phyloP scores from a whole-genome alignment of 2,329 filamentous ascomycete species.

The Paecilomyces sp. region DNA sequence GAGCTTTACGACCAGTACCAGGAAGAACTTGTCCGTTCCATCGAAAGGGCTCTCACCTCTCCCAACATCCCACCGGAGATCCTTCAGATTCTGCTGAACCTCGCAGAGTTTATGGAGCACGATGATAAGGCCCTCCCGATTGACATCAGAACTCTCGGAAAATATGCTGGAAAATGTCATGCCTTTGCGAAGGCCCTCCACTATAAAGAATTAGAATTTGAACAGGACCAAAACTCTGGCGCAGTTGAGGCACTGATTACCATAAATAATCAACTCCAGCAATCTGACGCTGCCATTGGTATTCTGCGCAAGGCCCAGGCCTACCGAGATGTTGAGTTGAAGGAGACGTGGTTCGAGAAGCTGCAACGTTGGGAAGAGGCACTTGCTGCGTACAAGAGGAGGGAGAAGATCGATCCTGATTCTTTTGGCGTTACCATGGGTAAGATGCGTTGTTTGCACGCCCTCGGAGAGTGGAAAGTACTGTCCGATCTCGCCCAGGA shows the following conservation, averaged over 20 bases:
- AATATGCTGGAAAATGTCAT: constrained; percentile 93
- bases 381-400: constrained; percentile 80
- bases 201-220: constrained; percentile 97
- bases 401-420: constrained; percentile 65
- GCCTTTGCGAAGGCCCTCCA: constrained; percentile 97
- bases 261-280: constrained; percentile 98
- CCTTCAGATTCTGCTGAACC: constrained; percentile 83
- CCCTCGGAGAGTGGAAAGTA: constrained; percentile 93
- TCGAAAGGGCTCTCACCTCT: constrained; percentile 91
- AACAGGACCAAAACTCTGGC: constrained; percentile 92
- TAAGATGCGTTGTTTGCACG: constrained; percentile 97
- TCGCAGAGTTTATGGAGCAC: constrained; percentile 99
- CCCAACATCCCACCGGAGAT: constrained; percentile 95
- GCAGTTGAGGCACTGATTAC: constrained; percentile 96
- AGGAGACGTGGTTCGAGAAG: constrained; percentile 99
- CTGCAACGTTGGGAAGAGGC: constrained; percentile 97
- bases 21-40: constrained; percentile 90
- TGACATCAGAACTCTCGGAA: constrained; percentile 87
- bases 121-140: constrained; percentile 98
- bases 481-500: constrained; percentile 82
- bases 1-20: constrained; percentile 96
- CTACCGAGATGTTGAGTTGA: constrained; percentile 91
- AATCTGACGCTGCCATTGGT: constrained; percentile 96
- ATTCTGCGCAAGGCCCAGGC: constrained; percentile 93
- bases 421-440: constrained; percentile 97